A percentile compares a stretch with the other conserved stretches of the same genome.
phyloP scores from a whole-genome alignment of 2,329 filamentous ascomycete species.

The Trichothecium sympodiale region DNA sequence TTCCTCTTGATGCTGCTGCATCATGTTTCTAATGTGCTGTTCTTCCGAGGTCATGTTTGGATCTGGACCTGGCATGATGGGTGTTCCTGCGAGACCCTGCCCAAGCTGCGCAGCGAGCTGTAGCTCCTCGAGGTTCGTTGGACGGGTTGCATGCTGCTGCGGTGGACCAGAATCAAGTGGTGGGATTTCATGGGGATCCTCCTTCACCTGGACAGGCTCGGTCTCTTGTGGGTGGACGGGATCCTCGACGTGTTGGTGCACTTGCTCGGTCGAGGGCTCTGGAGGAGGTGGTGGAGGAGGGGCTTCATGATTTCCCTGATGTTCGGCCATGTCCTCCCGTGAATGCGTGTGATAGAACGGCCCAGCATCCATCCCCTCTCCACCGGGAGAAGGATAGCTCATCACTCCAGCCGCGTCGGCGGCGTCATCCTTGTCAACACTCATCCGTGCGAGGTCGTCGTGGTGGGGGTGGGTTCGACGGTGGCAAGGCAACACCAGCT shows the following conservation, averaged over 20 bases:
- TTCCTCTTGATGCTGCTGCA: conserved; percentile 7
- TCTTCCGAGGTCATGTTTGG: conserved; percentile 29
- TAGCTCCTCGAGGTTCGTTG: conserved; percentile 42
- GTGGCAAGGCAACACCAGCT: no score
- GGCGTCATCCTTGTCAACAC: conserved; percentile 20
- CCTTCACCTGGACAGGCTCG: conserved; percentile 16
- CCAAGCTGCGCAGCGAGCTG: conserved; percentile 48
- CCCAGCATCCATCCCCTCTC: conserved; percentile 29
- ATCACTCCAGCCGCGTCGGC: conserved; percentile 25
- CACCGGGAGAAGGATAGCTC: conserved; percentile 35
- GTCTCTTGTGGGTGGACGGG: conserved; percentile 17
- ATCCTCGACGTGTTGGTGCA: neutral
- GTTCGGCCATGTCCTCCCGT: conserved; percentile 20
- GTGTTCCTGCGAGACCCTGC: conserved; percentile 36
- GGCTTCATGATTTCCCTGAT: conserved; percentile 13
- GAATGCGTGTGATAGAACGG: conserved; percentile 31
- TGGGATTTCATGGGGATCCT: conserved; percentile 18
- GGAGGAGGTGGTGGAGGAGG: conserved; percentile 3
- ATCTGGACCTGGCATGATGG: conserved; percentile 38
- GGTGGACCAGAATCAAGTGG: conserved; percentile 15
- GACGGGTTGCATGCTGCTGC: conserved; percentile 28
- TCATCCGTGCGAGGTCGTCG: conserved; percentile 13
- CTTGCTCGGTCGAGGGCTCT: conserved; percentile 2
- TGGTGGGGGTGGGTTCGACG: no score
- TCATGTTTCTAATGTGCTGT: conserved; percentile 9